Conservation (phyloP, 441 rosid species). For the Omphalea diandra region DNA sequence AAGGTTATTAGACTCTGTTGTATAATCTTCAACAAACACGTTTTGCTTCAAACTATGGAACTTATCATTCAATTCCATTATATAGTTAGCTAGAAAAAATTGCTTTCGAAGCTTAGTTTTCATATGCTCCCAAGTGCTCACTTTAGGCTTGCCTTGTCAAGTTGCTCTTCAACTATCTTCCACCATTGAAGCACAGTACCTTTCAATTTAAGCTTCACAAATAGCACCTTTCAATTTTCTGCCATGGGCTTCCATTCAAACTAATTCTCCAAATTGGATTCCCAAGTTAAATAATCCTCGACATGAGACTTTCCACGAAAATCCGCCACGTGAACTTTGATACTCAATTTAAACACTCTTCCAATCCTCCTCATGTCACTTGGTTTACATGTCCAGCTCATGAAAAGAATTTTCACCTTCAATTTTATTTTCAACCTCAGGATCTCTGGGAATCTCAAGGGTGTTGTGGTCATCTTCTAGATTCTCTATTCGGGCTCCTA, state of each 20-base stretch:
- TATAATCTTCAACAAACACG: no score
- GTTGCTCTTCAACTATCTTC: conserved; percentile 2
- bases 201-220: conserved; percentile 15
- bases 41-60: no score
- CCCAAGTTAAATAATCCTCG: neutral
- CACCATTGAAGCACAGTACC: conserved; percentile 7
- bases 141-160: neutral
- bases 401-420: neutral
- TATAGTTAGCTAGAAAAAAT: neutral
- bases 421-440: neutral
- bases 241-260: neutral
- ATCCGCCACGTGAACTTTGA: no score
- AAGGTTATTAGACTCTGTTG: neutral
- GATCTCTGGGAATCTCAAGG: neutral
- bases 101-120: neutral
- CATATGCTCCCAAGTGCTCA: neutral
- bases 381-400: neutral
- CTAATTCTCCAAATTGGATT: conserved; percentile 1
- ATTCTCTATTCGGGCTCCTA: neutral
- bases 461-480: no score
- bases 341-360: no score
- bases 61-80: neutral
- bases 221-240: neutral
- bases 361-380: no score
- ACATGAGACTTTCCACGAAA: neutral